Percentiles rank a stretch among this genome's conserved stretches.
phyloP scores from a whole-genome alignment of 1,139 yeast species.

The Taphrina wiesneri region DNA sequence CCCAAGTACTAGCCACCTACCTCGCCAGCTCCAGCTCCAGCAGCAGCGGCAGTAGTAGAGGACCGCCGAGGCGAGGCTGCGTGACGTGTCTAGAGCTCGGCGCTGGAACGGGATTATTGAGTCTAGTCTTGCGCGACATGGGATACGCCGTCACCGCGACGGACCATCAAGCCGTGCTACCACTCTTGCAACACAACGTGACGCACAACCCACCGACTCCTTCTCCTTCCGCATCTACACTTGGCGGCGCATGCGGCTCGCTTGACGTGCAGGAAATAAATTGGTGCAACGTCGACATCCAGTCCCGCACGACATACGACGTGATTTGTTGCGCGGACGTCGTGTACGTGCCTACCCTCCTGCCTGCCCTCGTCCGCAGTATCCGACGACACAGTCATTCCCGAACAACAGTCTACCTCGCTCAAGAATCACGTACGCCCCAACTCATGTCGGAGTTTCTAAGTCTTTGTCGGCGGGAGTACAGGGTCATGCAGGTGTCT shows the following conservation, averaged over 20 bases:
- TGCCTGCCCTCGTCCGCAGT: neutral
- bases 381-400: neutral
- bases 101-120: constrained; percentile 21
- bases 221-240: too few relatives aligned
- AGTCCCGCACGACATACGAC: neutral
- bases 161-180: neutral
- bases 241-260: too few relatives aligned
- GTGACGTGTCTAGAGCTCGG: constrained; percentile 19
- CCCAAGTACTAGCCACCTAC: constrained; percentile 13
- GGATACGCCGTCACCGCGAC: constrained; percentile 17
- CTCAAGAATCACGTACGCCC: constrained; percentile 18
- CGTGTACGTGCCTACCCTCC: constrained; percentile 1
- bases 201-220: neutral
- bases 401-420: constrained; percentile 6
- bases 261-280: neutral
- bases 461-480: neutral
- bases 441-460: neutral
- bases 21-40: neutral
- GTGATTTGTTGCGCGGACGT: constrained; percentile 9
- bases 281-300: neutral
- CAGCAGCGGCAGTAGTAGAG: neutral
- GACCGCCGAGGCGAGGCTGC: neutral
- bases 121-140: neutral
- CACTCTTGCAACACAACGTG: constrained; percentile 3
- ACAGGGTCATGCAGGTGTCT: neutral